Conservation (phyloP, 2,329 filamentous ascomycete genomes). For the Coniochaeta sp. region DNA sequence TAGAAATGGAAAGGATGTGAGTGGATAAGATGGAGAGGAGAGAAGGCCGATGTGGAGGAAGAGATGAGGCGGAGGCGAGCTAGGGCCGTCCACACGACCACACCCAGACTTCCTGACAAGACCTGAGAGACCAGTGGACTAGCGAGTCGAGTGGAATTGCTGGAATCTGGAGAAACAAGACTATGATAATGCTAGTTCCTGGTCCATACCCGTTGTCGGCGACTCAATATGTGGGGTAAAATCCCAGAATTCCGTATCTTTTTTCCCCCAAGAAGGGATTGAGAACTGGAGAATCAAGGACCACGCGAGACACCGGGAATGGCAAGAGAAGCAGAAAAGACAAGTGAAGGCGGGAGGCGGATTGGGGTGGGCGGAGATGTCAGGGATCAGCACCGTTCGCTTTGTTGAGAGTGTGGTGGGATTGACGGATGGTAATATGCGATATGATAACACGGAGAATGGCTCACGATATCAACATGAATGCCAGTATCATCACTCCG, state of each 20-base stretch:
- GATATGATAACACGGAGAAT: not conserved
- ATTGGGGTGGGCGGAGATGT: not conserved
- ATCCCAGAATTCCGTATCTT: not conserved
- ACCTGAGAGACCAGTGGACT: not conserved
- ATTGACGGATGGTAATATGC: not conserved
- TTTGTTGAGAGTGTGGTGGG: not conserved
- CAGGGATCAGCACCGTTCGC: not conserved
- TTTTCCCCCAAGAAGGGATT: not conserved
- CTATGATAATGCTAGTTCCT: not conserved
- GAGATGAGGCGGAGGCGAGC: slow-evolving; percentile 2
- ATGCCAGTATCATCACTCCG: too few species aligned
- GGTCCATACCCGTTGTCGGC: slow-evolving; percentile 3
- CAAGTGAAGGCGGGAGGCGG: not conserved
- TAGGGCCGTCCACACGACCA: not conserved
- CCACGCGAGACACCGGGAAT: not conserved
- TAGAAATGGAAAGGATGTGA: slow-evolving; percentile 1
- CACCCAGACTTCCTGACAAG: too few species aligned
- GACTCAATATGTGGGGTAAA: slow-evolving; percentile 5
- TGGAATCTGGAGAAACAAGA: slow-evolving; percentile 3
- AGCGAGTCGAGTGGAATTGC: slow-evolving; percentile 3
- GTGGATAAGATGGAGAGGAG: not conserved
- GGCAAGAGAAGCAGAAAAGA: too few species aligned
- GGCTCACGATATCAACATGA: not conserved
- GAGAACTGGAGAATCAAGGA: not conserved
- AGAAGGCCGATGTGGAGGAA: not conserved